Evolutionary conservation across 2,329 filamentous ascomycete genomes (phyloP).

Genomic region (Gnomoniopsis smithogilvyi): DNA sequence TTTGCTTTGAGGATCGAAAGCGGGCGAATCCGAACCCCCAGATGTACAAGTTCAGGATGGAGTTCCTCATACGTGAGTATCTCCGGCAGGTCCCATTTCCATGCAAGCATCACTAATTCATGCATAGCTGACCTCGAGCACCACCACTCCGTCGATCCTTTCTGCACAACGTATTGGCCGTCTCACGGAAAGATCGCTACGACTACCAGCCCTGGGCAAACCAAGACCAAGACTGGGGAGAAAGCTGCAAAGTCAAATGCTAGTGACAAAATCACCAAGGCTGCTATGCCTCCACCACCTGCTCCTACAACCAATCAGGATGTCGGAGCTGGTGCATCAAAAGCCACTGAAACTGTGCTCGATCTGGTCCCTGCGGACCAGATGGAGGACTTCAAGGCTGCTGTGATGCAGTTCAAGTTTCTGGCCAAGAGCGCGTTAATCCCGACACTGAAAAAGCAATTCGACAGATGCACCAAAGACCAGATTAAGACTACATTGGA

Average conservation of each 20-base stretch:
- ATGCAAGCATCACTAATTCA: constrained; percentile 19
- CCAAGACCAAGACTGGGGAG: constrained; percentile 32
- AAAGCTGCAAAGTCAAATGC: constrained; percentile 32
- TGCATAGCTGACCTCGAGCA: constrained; percentile 41
- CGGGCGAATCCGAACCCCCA: constrained; percentile 45
- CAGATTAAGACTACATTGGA: constrained; percentile 70
- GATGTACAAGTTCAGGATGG: constrained; percentile 64
- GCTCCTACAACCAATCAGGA: constrained; percentile 21
- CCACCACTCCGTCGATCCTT: constrained; percentile 71
- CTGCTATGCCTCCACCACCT: constrained; percentile 21
- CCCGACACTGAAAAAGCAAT: constrained; percentile 72
- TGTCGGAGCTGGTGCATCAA: constrained; percentile 8
- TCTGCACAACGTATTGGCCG: constrained; percentile 78
- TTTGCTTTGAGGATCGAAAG: constrained; percentile 73
- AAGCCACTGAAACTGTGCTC: constrained; percentile 23
- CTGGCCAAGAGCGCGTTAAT: constrained; percentile 72
- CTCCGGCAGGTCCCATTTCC: constrained; percentile 11
- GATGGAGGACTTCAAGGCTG: constrained; percentile 63
- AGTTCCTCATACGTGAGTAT: constrained; percentile 66
- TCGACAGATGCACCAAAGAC: constrained; percentile 66
- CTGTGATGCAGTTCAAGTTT: constrained; percentile 54
- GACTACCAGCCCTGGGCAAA: neutral
- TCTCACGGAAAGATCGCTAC: constrained; percentile 26
- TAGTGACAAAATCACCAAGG: constrained; percentile 30
- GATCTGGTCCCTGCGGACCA: constrained; percentile 54